Evolutionary conservation across 2,329 filamentous ascomycete genomes (phyloP), one percentile per base, ranked within the genome.

Genomic region (Sporothrix brasiliensis): DNA sequence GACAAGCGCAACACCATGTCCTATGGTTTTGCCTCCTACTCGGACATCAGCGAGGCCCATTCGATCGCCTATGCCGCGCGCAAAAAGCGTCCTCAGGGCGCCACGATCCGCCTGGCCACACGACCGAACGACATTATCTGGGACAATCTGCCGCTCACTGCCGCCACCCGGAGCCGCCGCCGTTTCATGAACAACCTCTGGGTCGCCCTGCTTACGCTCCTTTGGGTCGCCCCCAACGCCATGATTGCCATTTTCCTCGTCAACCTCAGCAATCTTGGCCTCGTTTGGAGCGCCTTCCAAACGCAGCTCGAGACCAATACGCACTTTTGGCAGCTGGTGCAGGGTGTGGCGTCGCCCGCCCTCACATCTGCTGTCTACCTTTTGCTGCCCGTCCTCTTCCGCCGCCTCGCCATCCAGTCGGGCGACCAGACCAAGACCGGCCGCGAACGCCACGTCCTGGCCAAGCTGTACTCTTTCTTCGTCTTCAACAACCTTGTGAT

Each of bases 401-500:
- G 95, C 70, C 90, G 92, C 27, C 84, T 99, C 50, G 91, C 93
- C 6, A 90, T 93, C 72, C 88, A 88, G 74, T 91, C 92, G 4
- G 95, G 95, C 73, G 94, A 98, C 77, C 86, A 91, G 74, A 97
- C 93, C 63, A 99, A 98, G 81, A 97, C 92, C 0, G 92, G 92
- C 34, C 89, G 95, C 69, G 95, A 99, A 79, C 87, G 93, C 41
- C 94, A 98, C 79, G 95, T 99, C 68, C 86, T 95, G 71, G 89
- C 88, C 73, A 96, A 97, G 79, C 86, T 99, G 2, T 99, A 96
- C 80, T 87, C 92, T 21, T 99, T 99, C 82, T 99, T 99, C 80
- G 88, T 97, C 68, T 93, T 99, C 84, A 99, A 99, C 86, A 98
- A 98, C 77, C 81, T 99, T 69, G 83, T 99, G 74, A 89, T 98